Evolutionary conservation across 192 early-diverging fungal species (phyloP).

Genomic region (Linnemannia elongata): DNA sequence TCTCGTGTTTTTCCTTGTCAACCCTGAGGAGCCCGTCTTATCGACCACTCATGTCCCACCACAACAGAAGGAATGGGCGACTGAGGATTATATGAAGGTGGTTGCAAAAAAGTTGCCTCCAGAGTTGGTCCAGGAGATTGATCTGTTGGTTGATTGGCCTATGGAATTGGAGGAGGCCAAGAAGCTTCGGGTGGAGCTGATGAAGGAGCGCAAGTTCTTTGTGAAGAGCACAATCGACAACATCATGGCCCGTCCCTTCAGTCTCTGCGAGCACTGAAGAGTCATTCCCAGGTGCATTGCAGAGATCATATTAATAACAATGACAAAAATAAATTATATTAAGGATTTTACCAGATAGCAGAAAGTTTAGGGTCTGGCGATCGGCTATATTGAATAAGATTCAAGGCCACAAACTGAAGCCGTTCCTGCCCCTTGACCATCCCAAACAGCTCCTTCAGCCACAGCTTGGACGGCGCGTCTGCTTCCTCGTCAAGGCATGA

Average conservation of each 20-base stretch:
- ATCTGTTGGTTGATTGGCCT: slow-evolving; percentile 30
- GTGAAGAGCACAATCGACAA: neutral
- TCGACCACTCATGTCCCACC: too few relatives aligned
- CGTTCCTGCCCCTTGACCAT: neutral
- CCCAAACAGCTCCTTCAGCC: neutral
- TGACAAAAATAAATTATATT: too few relatives aligned
- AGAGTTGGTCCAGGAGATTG: too few relatives aligned
- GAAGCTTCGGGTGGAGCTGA: slow-evolving; percentile 20
- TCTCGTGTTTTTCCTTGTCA: too few relatives aligned
- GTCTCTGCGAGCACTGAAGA: slow-evolving; percentile 21
- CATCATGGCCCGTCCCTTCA: slow-evolving; percentile 13
- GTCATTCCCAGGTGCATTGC: neutral
- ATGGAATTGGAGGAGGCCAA: slow-evolving; percentile 17
- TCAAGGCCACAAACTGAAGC: neutral
- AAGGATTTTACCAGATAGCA: too few relatives aligned
- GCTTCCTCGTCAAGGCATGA: neutral
- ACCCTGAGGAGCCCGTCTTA: too few relatives aligned
- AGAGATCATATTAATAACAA: too few relatives aligned
- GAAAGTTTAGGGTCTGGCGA: neutral
- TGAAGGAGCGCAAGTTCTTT: slow-evolving; percentile 24
- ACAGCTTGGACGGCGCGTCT: neutral
- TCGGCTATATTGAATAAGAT: neutral
- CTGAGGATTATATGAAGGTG: too few relatives aligned
- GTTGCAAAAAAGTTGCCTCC: too few relatives aligned
- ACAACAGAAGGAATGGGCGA: too few relatives aligned